A percentile compares a stretch with the other conserved stretches of the same genome.
Conservation (phyloP, 2,329 filamentous ascomycete species). For the Exophiala sp. region DNA sequence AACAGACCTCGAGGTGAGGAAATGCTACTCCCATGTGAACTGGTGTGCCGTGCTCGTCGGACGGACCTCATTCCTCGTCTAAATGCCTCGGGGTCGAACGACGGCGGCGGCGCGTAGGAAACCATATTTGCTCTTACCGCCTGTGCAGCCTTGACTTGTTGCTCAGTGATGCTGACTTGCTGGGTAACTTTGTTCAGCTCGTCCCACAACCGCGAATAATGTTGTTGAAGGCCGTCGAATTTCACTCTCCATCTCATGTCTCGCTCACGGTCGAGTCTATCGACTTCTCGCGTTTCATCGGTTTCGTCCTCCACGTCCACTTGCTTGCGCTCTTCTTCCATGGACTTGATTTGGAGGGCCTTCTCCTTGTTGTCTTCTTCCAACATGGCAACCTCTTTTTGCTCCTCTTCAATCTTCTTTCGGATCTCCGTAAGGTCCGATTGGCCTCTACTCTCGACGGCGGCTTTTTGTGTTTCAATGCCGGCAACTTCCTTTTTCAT, state of each 20-base stretch:
- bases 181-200: constrained; percentile 25
- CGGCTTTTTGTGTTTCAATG: constrained; percentile 41
- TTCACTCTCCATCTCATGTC: constrained; percentile 47
- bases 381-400: constrained; percentile 51
- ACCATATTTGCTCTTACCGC: constrained; percentile 40
- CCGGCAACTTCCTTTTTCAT: constrained; percentile 50
- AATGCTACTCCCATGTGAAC: constrained; percentile 46
- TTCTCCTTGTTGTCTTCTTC: constrained; percentile 62
- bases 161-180: constrained; percentile 24
- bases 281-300: constrained; percentile 51
- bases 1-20: constrained; percentile 44
- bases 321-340: constrained; percentile 57
- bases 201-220: constrained; percentile 36
- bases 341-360: constrained; percentile 57
- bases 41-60: constrained; percentile 43
- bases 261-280: constrained; percentile 48
- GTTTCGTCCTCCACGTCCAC: constrained; percentile 45
- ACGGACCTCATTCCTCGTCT: constrained; percentile 38
- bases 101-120: constrained; percentile 38
- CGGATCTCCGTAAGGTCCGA: constrained; percentile 41
- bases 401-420: constrained; percentile 45
- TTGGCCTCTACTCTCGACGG: constrained; percentile 39
- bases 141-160: constrained; percentile 32
- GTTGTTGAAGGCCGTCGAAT: constrained; percentile 40
- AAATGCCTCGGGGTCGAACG: constrained; percentile 41